phyloP scores from a whole-genome alignment of 345 rosid species.

The Dimocarpus longan region DNA sequence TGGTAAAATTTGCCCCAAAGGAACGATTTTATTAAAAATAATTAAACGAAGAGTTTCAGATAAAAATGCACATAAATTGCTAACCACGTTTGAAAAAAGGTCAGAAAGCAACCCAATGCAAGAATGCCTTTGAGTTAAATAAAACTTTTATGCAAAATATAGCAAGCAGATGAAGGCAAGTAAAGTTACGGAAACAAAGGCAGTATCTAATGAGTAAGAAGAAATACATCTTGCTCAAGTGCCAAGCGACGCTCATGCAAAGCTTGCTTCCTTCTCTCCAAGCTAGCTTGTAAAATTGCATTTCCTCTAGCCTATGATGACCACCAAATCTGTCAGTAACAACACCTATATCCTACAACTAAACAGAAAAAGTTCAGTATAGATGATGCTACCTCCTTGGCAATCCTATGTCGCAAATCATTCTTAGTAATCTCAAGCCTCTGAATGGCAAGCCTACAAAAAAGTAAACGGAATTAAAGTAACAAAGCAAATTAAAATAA shows the following conservation, averaged over 20 bases:
- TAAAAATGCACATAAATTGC: neutral
- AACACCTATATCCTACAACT: constrained; percentile 19
- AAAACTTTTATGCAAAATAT: neutral
- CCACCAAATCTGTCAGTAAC: constrained; percentile 28
- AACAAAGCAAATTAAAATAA: neutral
- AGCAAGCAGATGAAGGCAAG: constrained; percentile 16
- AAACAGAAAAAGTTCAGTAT: constrained; percentile 19
- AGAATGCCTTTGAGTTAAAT: neutral
- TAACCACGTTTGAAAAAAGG: neutral
- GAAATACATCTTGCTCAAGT: constrained; percentile 93
- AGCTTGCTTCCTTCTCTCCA: constrained; percentile 99
- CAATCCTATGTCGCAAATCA: constrained; percentile 89
- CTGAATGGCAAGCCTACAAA: constrained; percentile 89
- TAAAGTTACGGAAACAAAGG: constrained; percentile 7
- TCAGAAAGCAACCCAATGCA: neutral
- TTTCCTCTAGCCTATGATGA: constrained; percentile 83
- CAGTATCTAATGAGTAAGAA: constrained; percentile 27
- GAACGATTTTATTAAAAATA: no score
- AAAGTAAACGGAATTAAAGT: constrained; percentile 15
- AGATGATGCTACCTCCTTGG: constrained; percentile 76
- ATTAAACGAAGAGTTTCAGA: no score
- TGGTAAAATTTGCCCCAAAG: no score
- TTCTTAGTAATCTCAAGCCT: constrained; percentile 94
- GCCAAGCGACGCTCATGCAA: constrained; percentile 97
- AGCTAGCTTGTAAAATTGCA: constrained; percentile 94